phyloP scores from a whole-genome alignment of 257 asterid genomes.

The Oldenlandia corymbosa region DNA sequence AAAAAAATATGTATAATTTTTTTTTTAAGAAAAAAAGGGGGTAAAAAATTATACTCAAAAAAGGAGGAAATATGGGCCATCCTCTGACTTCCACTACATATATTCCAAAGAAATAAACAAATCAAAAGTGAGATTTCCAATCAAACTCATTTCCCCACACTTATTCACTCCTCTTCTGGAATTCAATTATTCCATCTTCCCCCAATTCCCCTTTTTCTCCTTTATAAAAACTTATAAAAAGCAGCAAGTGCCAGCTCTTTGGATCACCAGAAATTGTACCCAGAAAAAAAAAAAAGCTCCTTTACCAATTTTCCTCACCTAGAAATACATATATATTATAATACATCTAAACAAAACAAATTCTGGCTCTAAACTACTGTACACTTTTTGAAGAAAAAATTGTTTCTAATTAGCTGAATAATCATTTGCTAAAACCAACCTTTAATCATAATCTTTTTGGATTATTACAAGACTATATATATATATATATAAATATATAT shows the following conservation, averaged over 20 bases:
- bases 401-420: too few relatives aligned
- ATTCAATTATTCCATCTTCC: constrained; percentile 44
- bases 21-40: background rate
- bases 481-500: too few relatives aligned
- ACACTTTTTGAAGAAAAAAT: constrained; percentile 2
- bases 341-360: too few relatives aligned
- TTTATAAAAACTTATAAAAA: constrained; percentile 24
- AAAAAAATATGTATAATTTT: too few relatives aligned
- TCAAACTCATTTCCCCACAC: constrained; percentile 54
- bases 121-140: constrained; percentile 55
- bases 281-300: constrained; percentile 35
- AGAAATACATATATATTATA: too few relatives aligned
- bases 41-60: constrained; percentile 28
- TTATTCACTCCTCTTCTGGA: constrained; percentile 42
- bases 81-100: constrained; percentile 76
- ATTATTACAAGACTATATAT: constrained; percentile 45
- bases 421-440: too few relatives aligned
- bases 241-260: constrained; percentile 43
- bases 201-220: constrained; percentile 23
- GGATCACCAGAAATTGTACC: constrained; percentile 29
- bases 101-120: constrained; percentile 65
- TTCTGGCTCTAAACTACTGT: constrained; percentile 18
- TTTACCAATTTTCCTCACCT: constrained; percentile 28
- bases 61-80: constrained; percentile 34
- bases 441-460: constrained; percentile 40